A percentile compares a stretch with the other conserved stretches of the same genome.
Conservation (phyloP, 305 asterid species). For the Fraxinus baroniana region DNA sequence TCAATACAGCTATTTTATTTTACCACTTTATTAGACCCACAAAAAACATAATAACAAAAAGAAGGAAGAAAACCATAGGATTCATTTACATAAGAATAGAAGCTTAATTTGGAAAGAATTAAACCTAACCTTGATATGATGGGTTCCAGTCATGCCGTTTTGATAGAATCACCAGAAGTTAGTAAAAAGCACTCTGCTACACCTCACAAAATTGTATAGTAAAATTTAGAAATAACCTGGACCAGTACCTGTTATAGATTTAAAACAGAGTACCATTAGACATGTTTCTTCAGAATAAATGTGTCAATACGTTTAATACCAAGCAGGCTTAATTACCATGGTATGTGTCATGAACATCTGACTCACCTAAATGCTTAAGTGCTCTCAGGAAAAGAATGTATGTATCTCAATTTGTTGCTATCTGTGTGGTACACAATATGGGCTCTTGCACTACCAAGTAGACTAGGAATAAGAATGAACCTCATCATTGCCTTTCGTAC, state of each 20-base stretch:
- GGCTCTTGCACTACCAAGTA: not conserved
- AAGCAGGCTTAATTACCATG: not conserved
- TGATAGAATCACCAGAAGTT: not conserved
- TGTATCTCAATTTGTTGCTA: not conserved
- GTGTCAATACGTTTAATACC: not conserved
- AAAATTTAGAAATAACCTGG: not conserved
- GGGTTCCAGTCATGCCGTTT: not conserved
- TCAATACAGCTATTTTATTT: not conserved
- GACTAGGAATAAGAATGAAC: conserved; percentile 17
- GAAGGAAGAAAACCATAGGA: not conserved
- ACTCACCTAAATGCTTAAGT: not conserved
- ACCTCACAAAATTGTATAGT: not conserved
- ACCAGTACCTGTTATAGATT: not conserved
- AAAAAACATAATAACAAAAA: not conserved
- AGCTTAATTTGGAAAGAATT: not conserved
- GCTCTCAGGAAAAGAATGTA: not conserved
- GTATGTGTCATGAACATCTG: not conserved
- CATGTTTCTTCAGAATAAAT: not conserved
- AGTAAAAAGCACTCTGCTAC: not conserved
- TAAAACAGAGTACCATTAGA: not conserved
- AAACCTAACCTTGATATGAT: not conserved
- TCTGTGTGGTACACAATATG: not conserved
- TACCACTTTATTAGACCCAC: not conserved
- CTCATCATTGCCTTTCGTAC: conserved; percentile 51
- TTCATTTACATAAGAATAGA: not conserved